Evolutionary conservation across 345 rosid species (phyloP).

Genomic region (Moricandia moricandioides): DNA sequence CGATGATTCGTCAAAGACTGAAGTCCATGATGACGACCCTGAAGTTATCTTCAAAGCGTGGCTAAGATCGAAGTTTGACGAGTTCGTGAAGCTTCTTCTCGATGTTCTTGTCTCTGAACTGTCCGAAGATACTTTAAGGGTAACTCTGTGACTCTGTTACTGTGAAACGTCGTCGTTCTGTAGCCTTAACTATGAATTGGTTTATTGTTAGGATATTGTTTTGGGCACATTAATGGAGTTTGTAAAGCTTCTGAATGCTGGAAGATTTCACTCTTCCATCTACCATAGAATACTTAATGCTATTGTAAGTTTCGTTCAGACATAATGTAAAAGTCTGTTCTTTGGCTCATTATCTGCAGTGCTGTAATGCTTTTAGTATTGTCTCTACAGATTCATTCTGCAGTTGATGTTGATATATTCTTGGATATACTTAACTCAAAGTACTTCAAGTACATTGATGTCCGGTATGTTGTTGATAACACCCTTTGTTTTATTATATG

Average conservation of each 20-base stretch:
- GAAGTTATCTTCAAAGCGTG: slow-evolving; percentile 62
- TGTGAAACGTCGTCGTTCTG: neutral
- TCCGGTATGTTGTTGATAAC: slow-evolving; percentile 51
- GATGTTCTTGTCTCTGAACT: slow-evolving; percentile 45
- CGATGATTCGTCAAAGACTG: slow-evolving; percentile 28
- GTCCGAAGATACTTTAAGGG: slow-evolving; percentile 58
- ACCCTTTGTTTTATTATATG: neutral
- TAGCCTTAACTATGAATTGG: neutral
- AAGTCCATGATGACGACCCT: slow-evolving; percentile 54
- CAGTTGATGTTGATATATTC: slow-evolving; percentile 39
- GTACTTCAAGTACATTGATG: slow-evolving; percentile 74
- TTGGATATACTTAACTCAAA: slow-evolving; percentile 59
- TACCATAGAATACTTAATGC: slow-evolving; percentile 61
- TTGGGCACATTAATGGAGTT: slow-evolving; percentile 81
- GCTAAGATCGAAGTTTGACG: slow-evolving; percentile 82
- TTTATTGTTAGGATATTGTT: slow-evolving; percentile 61
- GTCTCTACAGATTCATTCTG: slow-evolving; percentile 53
- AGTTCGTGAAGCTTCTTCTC: slow-evolving; percentile 53
- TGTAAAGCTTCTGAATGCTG: slow-evolving; percentile 65
- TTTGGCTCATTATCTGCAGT: neutral
- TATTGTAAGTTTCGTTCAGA: slow-evolving; percentile 52
- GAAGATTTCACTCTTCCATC: slow-evolving; percentile 65
- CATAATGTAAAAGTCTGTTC: neutral
- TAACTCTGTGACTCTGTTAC: slow-evolving; percentile 8
- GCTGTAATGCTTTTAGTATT: neutral